These are phyloP conservation scores for Novymonas esmeraldas DNA, from an alignment of 208 protist genomes.

Conservation along the genomic window DNA sequence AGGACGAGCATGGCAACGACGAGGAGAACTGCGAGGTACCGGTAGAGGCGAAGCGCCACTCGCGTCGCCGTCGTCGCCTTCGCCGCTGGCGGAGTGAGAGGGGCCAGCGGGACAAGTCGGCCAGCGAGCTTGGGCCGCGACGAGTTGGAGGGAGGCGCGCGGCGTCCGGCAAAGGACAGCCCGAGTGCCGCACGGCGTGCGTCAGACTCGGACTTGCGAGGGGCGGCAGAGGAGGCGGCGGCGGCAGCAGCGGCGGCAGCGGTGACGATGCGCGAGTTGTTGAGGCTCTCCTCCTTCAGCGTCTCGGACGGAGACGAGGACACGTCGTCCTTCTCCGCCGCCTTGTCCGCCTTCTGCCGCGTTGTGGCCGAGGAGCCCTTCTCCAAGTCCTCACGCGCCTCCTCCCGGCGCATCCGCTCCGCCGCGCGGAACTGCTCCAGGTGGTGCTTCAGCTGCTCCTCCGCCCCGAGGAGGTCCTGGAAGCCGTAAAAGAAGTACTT, in stretches of 20 bases:
- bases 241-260: too few species aligned
- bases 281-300: conserved; percentile 32
- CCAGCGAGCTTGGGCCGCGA: conserved; percentile 8
- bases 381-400: conserved; percentile 23
- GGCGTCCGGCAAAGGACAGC: conserved; percentile 15
- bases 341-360: conserved; percentile 18
- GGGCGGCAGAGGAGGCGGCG: too few species aligned
- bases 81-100: neutral
- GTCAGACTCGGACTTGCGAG: conserved; percentile 19
- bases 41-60: conserved; percentile 13
- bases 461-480: conserved; percentile 70
- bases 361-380: conserved; percentile 19
- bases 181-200: conserved; percentile 1
- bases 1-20: conserved; percentile 28
- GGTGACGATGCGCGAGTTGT: conserved; percentile 28
- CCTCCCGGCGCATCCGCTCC: conserved; percentile 17
- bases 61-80: neutral
- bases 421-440: conserved; percentile 38
- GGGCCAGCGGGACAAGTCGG: neutral
- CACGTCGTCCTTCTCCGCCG: conserved; percentile 23
- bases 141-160: conserved; percentile 7
- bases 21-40: conserved; percentile 21
- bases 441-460: conserved; percentile 48
- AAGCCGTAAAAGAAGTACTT: conserved; percentile 84
- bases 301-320: conserved; percentile 14